A percentile compares a stretch with the other conserved stretches of the same genome.
Conservation (phyloP, 2,329 filamentous ascomycete species). For the Penicillium verrucosum region DNA sequence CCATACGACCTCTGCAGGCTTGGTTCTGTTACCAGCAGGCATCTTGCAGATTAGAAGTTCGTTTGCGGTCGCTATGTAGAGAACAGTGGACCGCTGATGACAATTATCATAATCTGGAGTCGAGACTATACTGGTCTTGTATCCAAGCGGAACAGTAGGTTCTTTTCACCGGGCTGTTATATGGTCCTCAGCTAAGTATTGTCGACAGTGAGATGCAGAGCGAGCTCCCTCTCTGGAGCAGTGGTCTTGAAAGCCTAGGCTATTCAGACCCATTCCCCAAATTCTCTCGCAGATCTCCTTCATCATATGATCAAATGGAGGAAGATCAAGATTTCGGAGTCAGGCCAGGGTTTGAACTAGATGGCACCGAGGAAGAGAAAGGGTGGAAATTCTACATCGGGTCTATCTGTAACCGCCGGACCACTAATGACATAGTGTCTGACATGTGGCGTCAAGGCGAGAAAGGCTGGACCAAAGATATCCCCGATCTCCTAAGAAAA, state of each 20-base stretch:
- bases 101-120: constrained; percentile 24
- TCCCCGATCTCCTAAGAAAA: constrained; percentile 12
- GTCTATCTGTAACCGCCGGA: constrained; percentile 24
- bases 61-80: constrained; percentile 21
- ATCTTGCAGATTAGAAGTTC: constrained; percentile 24
- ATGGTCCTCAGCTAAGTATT: background rate
- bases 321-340: constrained; percentile 4
- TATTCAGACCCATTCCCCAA: constrained; percentile 24
- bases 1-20: constrained; percentile 20
- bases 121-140: constrained; percentile 26
- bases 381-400: constrained; percentile 25
- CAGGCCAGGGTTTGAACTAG: constrained; percentile 4
- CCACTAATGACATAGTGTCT: constrained; percentile 22
- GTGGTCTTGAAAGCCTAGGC: constrained; percentile 19
- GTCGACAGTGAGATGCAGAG: constrained; percentile 21
- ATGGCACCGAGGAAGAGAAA: constrained; percentile 20
- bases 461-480: constrained; percentile 19
- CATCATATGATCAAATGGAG: constrained; percentile 14
- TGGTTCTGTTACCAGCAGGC: constrained; percentile 28
- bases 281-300: constrained; percentile 7
- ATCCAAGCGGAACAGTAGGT: constrained; percentile 26
- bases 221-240: constrained; percentile 24
- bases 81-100: constrained; percentile 23
- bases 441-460: constrained; percentile 24
- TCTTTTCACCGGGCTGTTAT: background rate